Conservation (phyloP, 176 grass and related monocot species). For the Pharus latifolius region DNA sequence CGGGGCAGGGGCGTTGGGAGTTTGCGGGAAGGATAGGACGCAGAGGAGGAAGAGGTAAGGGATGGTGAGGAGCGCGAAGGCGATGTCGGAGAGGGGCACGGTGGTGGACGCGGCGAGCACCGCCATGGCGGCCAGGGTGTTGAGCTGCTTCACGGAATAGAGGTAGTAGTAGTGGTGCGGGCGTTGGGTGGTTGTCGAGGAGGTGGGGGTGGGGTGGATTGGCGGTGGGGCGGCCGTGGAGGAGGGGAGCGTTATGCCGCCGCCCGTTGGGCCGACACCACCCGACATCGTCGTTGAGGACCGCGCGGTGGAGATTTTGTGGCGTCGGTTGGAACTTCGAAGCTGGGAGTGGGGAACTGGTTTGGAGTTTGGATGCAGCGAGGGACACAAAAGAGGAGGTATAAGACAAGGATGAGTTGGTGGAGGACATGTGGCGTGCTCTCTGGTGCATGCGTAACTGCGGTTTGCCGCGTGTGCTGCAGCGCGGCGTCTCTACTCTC, state of each 20-base stretch:
- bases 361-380: too few relatives aligned
- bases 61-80: slow-evolving; percentile 33
- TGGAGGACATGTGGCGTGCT: background rate
- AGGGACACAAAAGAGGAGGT: too few relatives aligned
- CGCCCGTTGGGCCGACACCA: slow-evolving; percentile 34
- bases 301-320: background rate
- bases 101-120: slow-evolving; percentile 43
- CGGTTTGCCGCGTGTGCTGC: background rate
- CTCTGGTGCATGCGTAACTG: background rate
- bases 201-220: slow-evolving; percentile 27
- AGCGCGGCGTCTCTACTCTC: too few relatives aligned
- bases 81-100: slow-evolving; percentile 32
- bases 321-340: too few relatives aligned
- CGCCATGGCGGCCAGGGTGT: slow-evolving; percentile 34
- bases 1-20: slow-evolving; percentile 8
- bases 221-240: slow-evolving; percentile 16
- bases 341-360: too few relatives aligned
- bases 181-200: slow-evolving; percentile 14
- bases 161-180: slow-evolving; percentile 42
- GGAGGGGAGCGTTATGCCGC: slow-evolving; percentile 36
- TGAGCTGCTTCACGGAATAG: slow-evolving; percentile 70
- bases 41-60: slow-evolving; percentile 39
- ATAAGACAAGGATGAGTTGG: background rate
- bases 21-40: slow-evolving; percentile 36
- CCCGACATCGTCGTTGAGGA: slow-evolving; percentile 18